Evolutionary conservation across 208 protist genomes (phyloP), one percentile per base, ranked within the genome.

Genomic region (Acanthamoeba castellanii): DNA sequence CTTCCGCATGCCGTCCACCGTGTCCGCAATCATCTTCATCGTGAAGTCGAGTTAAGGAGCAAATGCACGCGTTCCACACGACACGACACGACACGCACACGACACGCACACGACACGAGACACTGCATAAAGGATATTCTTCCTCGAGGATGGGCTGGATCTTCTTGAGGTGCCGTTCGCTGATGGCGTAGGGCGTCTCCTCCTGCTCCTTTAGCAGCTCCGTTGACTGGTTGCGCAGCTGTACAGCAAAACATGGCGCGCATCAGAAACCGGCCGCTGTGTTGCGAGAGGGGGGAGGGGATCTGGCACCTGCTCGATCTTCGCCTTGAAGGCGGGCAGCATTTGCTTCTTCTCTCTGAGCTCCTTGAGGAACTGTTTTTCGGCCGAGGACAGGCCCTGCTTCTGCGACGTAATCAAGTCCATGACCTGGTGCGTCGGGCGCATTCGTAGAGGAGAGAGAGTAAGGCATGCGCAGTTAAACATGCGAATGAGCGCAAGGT

Each of bases 1-100:
- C 68, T 93, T 93, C 37, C 50, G 13, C 68, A 93, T 25, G 57
- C 68, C 88, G 0, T 93, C 88, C 61, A 93, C 88, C 8, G 88
- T 93, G 11, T 81, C 52, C 27, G 32, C 42, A 32, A 93, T 93
- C 88, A 93, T 93, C 88, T 93, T 93, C 88, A 93, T 78, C 88
- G 66, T 93, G 30, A 27, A 20, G 9, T 76, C 1, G 37, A 52
- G 61, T 93, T 93, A 93, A 93, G 88, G 52, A 93, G 25, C 11
- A 27, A 93, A 22, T 20, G 52, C 52, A 64, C 13, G 57, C 57
- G 22, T 20, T 57, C 7, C 52, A 27, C 57, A 64, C 14, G 37
- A 42, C 37, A 42, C 37, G 37, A 42, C 57, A 27, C 57, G 22
- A 64, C 57, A 27, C 57, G 57, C 57, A 64, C 52, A 42, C 37